These are phyloP conservation scores for Aspergillus sergii DNA, from an alignment of 2,329 filamentous ascomycete genomes.

Conservation along the genomic window DNA sequence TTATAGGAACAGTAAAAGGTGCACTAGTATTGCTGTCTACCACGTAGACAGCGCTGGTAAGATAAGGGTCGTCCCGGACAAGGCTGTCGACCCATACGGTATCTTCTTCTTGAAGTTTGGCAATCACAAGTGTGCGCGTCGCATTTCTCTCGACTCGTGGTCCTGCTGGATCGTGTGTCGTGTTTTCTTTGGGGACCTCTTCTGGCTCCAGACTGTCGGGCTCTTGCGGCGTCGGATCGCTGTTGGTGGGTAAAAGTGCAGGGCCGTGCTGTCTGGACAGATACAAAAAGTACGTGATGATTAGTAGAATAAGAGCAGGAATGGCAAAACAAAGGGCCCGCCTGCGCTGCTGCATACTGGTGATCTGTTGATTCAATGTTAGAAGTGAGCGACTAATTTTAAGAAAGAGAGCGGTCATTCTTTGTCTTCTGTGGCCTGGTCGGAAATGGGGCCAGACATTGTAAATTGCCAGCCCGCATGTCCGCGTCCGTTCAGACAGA, in stretches of 20 bases:
- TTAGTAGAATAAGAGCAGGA: neutral
- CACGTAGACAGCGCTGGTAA: conserved; percentile 41
- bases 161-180: neutral
- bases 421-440: no score
- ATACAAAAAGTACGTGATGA: neutral
- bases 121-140: conserved; percentile 9
- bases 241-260: neutral
- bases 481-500: no score
- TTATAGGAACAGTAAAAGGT: conserved; percentile 47
- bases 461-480: neutral
- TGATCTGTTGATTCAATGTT: neutral
- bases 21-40: conserved; percentile 46
- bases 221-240: neutral
- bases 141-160: neutral
- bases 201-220: neutral
- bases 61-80: neutral
- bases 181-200: neutral
- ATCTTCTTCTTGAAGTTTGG: conserved; percentile 9
- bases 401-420: no score
- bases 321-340: neutral
- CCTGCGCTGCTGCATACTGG: neutral
- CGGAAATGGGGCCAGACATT: neutral
- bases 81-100: conserved; percentile 10
- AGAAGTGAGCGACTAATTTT: no score
- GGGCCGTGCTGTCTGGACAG: neutral